A percentile compares a stretch with the other conserved stretches of the same genome.
These are phyloP conservation scores for Candida taoyuanica DNA, from an alignment of 805 yeast genomes.

Conservation along the genomic window DNA sequence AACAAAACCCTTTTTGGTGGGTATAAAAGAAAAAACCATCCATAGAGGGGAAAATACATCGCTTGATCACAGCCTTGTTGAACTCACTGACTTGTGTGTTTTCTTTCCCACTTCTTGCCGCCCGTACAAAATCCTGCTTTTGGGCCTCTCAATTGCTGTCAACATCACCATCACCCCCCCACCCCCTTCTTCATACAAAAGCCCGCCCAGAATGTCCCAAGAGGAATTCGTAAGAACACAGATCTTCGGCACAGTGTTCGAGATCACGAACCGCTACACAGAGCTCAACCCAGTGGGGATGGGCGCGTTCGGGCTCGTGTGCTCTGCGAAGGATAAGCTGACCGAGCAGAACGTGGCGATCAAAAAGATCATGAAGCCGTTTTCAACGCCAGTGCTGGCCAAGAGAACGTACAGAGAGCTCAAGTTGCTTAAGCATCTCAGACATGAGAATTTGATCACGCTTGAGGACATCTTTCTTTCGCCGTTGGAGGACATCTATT, in stretches of 20 bases:
- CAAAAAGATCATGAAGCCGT: conserved; percentile 96
- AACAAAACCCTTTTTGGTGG: too few relatives aligned
- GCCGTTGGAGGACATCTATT: conserved; percentile 92
- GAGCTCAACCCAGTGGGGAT: conserved; percentile 97
- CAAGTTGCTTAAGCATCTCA: conserved; percentile 84
- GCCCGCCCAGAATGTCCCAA: too few relatives aligned
- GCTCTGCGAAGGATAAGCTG: conserved; percentile 90
- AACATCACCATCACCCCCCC: not conserved
- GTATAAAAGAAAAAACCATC: not conserved
- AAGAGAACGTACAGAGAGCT: conserved; percentile 95
- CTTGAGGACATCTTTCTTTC: conserved; percentile 90
- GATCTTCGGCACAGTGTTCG: conserved; percentile 93
- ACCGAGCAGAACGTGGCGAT: conserved; percentile 94
- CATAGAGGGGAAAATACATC: not conserved
- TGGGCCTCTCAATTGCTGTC: not conserved
- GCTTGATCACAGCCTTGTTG: too few relatives aligned
- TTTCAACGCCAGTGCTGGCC: conserved; percentile 89
- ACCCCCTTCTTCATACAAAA: too few relatives aligned
- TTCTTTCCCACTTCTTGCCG: not conserved
- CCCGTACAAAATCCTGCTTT: not conserved
- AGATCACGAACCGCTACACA: conserved; percentile 82
- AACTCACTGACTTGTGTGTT: too few relatives aligned
- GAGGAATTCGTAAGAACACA: conserved; percentile 52
- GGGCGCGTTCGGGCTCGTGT: conserved; percentile 99
- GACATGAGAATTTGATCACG: conserved; percentile 92